A percentile compares a stretch with the other conserved stretches of the same genome.
phyloP scores from a whole-genome alignment of 2,329 filamentous ascomycete genomes.

The Rhynchosporium secalis region DNA sequence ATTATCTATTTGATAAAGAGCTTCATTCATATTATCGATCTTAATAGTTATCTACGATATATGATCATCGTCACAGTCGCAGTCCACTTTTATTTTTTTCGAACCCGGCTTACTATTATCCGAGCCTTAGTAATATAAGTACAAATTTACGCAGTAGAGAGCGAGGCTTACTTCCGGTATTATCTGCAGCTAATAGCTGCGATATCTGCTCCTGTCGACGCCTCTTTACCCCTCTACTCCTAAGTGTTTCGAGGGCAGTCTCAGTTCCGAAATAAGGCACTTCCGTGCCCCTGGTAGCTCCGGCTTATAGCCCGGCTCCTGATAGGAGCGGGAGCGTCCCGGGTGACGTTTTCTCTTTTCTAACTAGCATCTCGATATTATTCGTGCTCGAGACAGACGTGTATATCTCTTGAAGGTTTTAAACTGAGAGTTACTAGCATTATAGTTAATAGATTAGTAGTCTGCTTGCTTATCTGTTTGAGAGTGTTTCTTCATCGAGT shows the following conservation, averaged over 20 bases:
- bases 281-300: not conserved
- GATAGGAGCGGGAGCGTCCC: not conserved
- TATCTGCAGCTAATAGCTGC: not conserved
- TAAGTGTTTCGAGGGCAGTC: not conserved
- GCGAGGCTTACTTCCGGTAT: conserved; percentile 1
- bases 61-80: conserved; percentile 11
- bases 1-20: conserved; percentile 9
- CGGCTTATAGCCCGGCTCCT: not conserved
- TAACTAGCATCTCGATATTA: not conserved
- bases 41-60: conserved; percentile 5
- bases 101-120: conserved; percentile 5
- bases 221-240: not conserved
- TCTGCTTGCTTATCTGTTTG: not conserved
- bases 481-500: not conserved
- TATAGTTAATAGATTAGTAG: not conserved
- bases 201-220: conserved; percentile 2
- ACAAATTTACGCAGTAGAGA: not conserved
- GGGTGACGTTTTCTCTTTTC: not conserved
- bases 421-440: not conserved
- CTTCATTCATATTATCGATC: conserved; percentile 10
- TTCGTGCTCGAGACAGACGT: not conserved
- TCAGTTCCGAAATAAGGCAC: not conserved
- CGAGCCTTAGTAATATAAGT: conserved; percentile 3
- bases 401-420: not conserved
- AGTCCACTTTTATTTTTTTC: conserved; percentile 11